A percentile compares a stretch with the other conserved stretches of the same genome.
phyloP scores from a whole-genome alignment of 345 rosid species.

The Raphanus sativus region DNA sequence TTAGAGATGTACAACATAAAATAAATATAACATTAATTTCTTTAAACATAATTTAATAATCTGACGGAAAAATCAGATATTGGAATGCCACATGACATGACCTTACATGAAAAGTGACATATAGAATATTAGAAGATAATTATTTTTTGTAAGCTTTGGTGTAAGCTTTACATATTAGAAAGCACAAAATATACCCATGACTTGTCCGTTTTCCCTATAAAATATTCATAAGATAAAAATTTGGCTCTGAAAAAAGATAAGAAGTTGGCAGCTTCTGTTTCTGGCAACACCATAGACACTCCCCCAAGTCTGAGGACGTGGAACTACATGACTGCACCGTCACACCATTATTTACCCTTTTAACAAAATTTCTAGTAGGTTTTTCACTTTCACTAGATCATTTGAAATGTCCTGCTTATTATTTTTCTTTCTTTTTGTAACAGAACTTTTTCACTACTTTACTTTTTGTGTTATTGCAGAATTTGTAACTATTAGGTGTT shows the following conservation, averaged over 20 bases:
- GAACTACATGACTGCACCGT: constrained; percentile 32
- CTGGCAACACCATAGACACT: not conserved
- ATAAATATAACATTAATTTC: too few relatives aligned
- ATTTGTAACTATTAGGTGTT: not conserved
- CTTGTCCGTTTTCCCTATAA: not conserved
- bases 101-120: not conserved
- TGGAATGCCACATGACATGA: not conserved
- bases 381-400: not conserved
- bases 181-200: not conserved
- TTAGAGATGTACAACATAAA: not conserved
- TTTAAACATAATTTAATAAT: too few relatives aligned
- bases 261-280: constrained; percentile 35
- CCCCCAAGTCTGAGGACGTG: constrained; percentile 13
- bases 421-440: not conserved
- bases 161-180: not conserved
- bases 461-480: not conserved
- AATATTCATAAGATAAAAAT: constrained; percentile 5
- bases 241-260: not conserved
- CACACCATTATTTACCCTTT: not conserved
- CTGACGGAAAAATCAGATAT: not conserved
- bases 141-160: too few relatives aligned
- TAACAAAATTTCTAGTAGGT: not conserved
- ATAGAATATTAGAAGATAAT: not conserved
- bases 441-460: not conserved
- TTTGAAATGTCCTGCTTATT: not conserved